These are phyloP conservation scores for Cystobasidium tubakii DNA, from an alignment of 768 basidiomycete species.

Conservation along the genomic window DNA sequence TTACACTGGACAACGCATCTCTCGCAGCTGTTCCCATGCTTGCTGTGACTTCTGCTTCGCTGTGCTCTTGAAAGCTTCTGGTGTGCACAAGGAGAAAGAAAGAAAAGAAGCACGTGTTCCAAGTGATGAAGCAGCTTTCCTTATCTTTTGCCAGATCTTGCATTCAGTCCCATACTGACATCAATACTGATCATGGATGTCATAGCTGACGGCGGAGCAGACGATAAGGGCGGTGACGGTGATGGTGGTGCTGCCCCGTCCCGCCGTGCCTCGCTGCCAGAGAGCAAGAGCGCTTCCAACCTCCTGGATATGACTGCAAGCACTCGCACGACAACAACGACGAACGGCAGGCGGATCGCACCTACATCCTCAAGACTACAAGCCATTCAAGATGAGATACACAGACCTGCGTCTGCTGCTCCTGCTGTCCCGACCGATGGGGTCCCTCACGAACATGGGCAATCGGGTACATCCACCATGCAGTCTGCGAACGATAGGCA, in stretches of 20 bases:
- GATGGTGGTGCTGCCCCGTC: not conserved
- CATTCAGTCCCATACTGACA: no score
- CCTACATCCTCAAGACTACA: not conserved
- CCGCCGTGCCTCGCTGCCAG: not conserved
- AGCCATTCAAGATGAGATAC: not conserved
- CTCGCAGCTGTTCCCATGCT: slow-evolving; percentile 6
- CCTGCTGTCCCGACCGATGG: not conserved
- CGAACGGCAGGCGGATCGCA: not conserved
- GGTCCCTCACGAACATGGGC: not conserved
- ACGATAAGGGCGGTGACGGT: not conserved
- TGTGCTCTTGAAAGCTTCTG: not conserved
- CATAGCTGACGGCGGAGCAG: not conserved
- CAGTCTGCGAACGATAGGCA: no score
- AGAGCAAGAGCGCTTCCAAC: not conserved
- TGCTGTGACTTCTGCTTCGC: not conserved
- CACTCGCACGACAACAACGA: not conserved
- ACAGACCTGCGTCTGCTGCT: slow-evolving; percentile 14
- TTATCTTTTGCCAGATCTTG: no score
- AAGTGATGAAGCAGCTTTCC: no score
- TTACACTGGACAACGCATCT: slow-evolving; percentile 20
- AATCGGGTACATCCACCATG: not conserved
- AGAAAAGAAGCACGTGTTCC: slow-evolving; percentile 6
- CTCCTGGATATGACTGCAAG: not conserved
- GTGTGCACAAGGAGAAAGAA: not conserved
- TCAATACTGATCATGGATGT: not conserved